Evolutionary conservation across 2,329 filamentous ascomycete species (phyloP).

Genomic region (Alternaria metachromatica): DNA sequence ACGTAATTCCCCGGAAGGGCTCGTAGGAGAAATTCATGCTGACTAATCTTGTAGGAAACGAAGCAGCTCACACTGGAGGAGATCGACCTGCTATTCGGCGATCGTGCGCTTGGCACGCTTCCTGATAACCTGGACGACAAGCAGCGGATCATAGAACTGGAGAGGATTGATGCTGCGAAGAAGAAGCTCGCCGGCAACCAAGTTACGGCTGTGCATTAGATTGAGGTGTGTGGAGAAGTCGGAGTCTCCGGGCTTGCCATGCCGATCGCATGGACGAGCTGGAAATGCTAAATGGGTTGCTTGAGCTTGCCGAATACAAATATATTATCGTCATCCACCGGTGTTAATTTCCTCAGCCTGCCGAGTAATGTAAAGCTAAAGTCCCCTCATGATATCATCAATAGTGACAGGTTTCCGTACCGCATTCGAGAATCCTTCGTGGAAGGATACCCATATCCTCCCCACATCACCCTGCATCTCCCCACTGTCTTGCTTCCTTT

Average conservation of each 20-base stretch:
- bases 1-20: background rate
- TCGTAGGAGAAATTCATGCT: background rate
- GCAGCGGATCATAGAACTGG: slow-evolving; percentile 30
- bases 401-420: slow-evolving; percentile 86
- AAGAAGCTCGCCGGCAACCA: slow-evolving; percentile 21
- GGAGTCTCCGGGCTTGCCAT: background rate
- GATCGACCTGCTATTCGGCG: slow-evolving; percentile 65
- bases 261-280: background rate
- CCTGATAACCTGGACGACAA: slow-evolving; percentile 52
- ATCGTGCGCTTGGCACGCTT: slow-evolving; percentile 56
- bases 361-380: slow-evolving; percentile 51
- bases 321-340: background rate
- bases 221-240: background rate
- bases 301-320: background rate
- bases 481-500: slow-evolving; percentile 47
- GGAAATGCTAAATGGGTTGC: background rate
- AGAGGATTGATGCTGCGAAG: slow-evolving; percentile 27
- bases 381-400: slow-evolving; percentile 74
- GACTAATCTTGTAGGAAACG: slow-evolving; percentile 37
- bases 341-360: background rate
- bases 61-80: slow-evolving; percentile 61
- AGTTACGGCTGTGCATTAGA: slow-evolving; percentile 24
- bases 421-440: slow-evolving; percentile 91
- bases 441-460: slow-evolving; percentile 84
- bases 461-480: slow-evolving; percentile 54